Base-by-base conservation (phyloP, 768 basidiomycete species). In the Nidularia pulvinata region DNA sequence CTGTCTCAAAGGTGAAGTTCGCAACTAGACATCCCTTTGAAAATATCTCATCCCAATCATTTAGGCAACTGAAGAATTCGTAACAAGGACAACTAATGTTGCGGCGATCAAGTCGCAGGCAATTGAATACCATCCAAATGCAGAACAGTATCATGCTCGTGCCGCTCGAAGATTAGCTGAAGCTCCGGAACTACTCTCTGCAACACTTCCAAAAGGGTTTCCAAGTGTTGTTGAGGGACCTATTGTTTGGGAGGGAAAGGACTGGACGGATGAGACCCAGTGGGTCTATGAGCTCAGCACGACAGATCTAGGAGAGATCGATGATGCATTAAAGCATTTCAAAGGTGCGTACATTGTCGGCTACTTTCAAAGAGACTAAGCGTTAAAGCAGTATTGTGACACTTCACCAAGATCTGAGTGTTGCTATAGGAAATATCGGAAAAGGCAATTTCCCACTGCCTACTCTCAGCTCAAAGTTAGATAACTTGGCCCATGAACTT, bases 231-330 rank as follows among this genome's bases (percentile, higher is more conserved):
- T 75, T 4, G 59, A 66, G 19, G 70, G 73, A 0, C 77, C 75
- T 2, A 71, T 73, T 36, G 75, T 77, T n/a, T 79, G 77, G 77
- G 70, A 76, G 48, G 76, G 75, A 16, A 70, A 66, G 25, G 74
- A 76, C 56, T 79, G 74, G 71, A 69, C 59, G 43, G 61, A 59
- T 48, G 75, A 77, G 54, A 64, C 69, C 19, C 71, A 77, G 55
- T 79, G 77, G 77, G 74, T 77, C 6, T 73, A 74, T 55, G 58
- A 66, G 14, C 67, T 79, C 33, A 71, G 56, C 46, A 55, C 59
- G 5, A 54, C 42, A 0, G 66, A 79, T 34, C 61, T 76, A 42
- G 54, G 67, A 46, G 76, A 79, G 55, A 74, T 79, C 54, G 66
- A 75, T 25, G 55, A 63, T 48, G 77, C 68, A 13, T 53, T 79